A percentile compares a stretch with the other conserved stretches of the same genome.
These are phyloP conservation scores for Boechera retrofracta DNA, from an alignment of 345 rosid genomes.

Conservation along the genomic window DNA sequence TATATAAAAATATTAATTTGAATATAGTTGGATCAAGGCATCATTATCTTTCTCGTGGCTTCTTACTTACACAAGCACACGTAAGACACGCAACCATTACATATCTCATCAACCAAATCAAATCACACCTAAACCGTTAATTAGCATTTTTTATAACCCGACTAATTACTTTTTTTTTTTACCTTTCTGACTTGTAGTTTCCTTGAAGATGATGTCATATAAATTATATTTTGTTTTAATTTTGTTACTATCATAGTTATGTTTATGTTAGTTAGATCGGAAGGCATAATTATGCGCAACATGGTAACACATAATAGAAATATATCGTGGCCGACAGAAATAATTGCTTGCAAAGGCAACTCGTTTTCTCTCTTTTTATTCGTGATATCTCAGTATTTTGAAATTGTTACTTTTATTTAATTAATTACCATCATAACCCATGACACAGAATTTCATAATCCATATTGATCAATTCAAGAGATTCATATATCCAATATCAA, in stretches of 20 bases:
- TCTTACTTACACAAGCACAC: conserved; percentile 34
- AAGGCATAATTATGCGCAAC: conserved; percentile 25
- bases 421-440: conserved; percentile 16
- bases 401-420: background rate
- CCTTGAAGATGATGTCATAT: background rate
- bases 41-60: conserved; percentile 34
- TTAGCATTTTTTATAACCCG: background rate
- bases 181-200: background rate
- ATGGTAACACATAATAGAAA: conserved; percentile 22
- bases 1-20: background rate
- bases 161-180: background rate
- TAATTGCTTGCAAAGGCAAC: conserved; percentile 37
- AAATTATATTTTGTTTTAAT: background rate
- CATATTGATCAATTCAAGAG: background rate
- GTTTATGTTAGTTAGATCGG: conserved; percentile 28
- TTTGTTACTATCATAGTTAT: background rate
- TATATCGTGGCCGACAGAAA: conserved; percentile 46
- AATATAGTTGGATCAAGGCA: conserved; percentile 44
- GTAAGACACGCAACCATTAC: conserved; percentile 30
- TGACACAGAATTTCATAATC: background rate
- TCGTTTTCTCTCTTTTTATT: conserved; percentile 30
- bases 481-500: conserved; percentile 3
- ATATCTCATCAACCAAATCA: conserved; percentile 29
- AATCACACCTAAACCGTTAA: conserved; percentile 27
- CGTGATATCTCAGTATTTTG: conserved; percentile 20